Conservation (phyloP, 2,329 filamentous ascomycete genomes). For the Teratosphaeria viscida region DNA sequence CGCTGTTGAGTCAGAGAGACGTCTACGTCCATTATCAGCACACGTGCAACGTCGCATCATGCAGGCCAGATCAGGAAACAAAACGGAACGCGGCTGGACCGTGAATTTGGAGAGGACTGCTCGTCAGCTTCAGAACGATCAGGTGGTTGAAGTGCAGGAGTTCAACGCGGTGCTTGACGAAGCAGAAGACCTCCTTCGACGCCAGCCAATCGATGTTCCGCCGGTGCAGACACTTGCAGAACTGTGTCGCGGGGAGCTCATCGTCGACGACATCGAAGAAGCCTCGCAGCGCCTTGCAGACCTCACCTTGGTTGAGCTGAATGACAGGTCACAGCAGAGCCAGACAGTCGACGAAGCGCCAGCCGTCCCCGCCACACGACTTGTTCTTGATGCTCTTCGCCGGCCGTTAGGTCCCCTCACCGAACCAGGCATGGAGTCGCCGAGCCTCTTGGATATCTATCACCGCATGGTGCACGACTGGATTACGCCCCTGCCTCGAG, state of each 20-base stretch:
- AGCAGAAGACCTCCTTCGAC: background rate
- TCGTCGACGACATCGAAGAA: constrained; percentile 9
- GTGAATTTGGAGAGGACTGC: constrained; percentile 2
- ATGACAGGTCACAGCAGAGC: background rate
- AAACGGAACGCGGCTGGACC: constrained; percentile 1
- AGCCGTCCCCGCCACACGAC: background rate
- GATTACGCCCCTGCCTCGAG: constrained; percentile 1
- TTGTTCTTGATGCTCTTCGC: background rate
- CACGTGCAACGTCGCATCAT: background rate
- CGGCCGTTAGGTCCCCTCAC: background rate
- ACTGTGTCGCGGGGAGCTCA: constrained; percentile 3
- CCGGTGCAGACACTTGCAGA: constrained; percentile 7
- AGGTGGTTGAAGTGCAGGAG: background rate
- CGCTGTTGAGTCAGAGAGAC: background rate
- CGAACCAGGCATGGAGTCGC: background rate
- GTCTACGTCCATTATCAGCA: background rate
- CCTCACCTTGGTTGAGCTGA: background rate
- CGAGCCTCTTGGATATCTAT: constrained; percentile 1
- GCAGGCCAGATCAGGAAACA: background rate
- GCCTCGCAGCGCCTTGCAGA: constrained; percentile 6
- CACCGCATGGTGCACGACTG: constrained; percentile 1
- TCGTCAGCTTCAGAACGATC: background rate
- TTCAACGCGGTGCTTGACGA: background rate
- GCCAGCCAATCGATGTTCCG: background rate
- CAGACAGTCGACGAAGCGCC: background rate